A percentile compares a stretch with the other conserved stretches of the same genome.
Evolutionary conservation across 352 stramenopile genomes (phyloP).

Genomic region (Aphanomyces invadans): DNA sequence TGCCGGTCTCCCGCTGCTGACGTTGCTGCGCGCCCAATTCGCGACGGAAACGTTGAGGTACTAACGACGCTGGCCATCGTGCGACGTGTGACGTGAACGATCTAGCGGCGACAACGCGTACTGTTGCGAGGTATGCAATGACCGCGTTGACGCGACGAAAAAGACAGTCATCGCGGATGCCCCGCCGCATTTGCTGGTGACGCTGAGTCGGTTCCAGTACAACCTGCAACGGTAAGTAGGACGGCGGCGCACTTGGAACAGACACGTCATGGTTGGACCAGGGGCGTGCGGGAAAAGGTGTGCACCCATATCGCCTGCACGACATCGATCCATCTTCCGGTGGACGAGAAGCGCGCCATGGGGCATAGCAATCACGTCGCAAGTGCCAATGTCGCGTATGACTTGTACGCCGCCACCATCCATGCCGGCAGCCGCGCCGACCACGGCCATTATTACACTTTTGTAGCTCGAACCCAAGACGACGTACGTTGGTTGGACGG

Average conservation of each 20-base stretch:
- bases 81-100: neutral
- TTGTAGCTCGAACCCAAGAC: neutral
- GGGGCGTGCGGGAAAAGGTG: constrained; percentile 20
- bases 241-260: no score
- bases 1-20: neutral
- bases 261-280: neutral
- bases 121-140: constrained; percentile 15
- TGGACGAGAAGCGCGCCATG: neutral
- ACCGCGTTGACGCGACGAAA: constrained; percentile 1
- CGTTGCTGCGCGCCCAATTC: constrained; percentile 7
- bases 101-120: constrained; percentile 20
- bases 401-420: constrained; percentile 17
- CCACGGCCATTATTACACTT: constrained; percentile 22
- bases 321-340: neutral
- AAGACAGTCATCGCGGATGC: neutral
- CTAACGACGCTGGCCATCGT: neutral
- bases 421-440: constrained; percentile 22
- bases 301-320: neutral
- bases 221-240: constrained; percentile 17
- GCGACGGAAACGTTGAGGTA: constrained; percentile 12
- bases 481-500: neutral
- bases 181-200: constrained; percentile 6
- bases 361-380: neutral
- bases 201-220: constrained; percentile 23
- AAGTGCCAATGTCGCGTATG: neutral